Evolutionary conservation across 2,329 filamentous ascomycete genomes (phyloP).

Genomic region (Juglanconis sp.): DNA sequence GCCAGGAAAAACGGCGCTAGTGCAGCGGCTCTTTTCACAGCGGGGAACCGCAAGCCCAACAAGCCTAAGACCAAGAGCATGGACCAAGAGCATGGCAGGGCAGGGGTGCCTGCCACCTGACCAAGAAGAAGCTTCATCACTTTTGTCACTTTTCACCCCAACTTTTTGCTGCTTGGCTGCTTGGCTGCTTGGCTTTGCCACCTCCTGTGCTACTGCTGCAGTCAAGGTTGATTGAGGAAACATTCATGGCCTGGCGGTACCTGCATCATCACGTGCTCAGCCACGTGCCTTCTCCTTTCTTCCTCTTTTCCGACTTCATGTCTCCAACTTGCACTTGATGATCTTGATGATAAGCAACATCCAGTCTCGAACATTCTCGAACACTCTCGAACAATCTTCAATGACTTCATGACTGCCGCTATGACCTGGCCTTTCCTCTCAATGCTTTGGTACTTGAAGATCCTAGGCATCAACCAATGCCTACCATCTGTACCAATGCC

Average conservation of each 20-base stretch:
- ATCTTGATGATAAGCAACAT: neutral
- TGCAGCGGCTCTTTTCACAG: too few species aligned
- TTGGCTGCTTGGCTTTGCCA: too few species aligned
- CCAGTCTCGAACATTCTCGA: too few species aligned
- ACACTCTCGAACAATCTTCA: neutral
- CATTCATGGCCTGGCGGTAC: neutral
- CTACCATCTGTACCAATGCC: neutral
- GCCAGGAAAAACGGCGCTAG: neutral
- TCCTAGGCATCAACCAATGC: neutral
- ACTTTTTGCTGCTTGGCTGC: too few species aligned
- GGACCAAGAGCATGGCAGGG: too few species aligned
- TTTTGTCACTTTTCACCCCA: too few species aligned
- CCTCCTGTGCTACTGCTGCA: too few species aligned
- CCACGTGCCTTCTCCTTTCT: neutral
- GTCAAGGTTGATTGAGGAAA: too few species aligned
- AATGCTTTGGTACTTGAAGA: neutral
- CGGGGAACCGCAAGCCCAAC: too few species aligned
- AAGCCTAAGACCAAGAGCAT: too few species aligned
- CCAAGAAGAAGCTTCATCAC: too few species aligned
- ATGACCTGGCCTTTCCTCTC: neutral
- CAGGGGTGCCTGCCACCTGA: too few species aligned
- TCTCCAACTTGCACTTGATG: neutral
- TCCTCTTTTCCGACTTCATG: neutral
- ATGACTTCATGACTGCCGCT: neutral
- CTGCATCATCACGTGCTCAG: constrained; percentile 2